These are phyloP conservation scores for Puccinia coronata DNA, from an alignment of 1,284 basidiomycete genomes.

Conservation along the genomic window DNA sequence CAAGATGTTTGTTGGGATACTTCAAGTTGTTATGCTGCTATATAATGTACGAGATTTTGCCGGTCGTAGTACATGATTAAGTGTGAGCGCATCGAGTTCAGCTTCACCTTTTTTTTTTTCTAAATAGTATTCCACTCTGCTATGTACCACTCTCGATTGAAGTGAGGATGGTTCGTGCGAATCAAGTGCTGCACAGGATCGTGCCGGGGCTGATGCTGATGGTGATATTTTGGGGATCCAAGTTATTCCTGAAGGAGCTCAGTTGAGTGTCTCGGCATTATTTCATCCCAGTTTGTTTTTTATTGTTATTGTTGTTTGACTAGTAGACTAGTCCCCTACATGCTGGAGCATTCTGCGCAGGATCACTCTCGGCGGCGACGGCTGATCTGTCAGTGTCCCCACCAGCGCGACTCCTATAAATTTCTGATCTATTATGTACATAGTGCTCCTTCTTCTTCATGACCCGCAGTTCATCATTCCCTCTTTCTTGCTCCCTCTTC, in stretches of 20 bases:
- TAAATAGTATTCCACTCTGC: background rate
- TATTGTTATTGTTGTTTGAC: background rate
- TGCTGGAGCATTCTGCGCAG: background rate
- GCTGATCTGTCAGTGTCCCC: constrained; percentile 1
- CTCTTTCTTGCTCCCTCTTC: background rate
- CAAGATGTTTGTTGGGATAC: no score
- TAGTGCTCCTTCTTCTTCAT: no score
- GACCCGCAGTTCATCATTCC: no score
- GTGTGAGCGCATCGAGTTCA: no score
- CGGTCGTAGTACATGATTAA: no score
- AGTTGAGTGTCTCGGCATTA: constrained; percentile 17
- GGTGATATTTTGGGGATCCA: background rate
- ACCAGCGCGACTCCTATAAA: no score
- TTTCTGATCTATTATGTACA: no score
- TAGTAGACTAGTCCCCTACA: background rate
- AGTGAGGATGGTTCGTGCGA: background rate
- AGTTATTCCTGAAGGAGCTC: background rate
- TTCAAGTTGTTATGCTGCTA: no score
- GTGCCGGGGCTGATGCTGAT: constrained; percentile 17
- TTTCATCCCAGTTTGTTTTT: background rate
- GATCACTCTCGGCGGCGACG: background rate
- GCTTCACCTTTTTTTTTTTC: constrained; percentile 5
- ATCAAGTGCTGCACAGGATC: background rate
- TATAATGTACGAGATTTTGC: no score
- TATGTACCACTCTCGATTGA: no score